Base-by-base conservation (phyloP, 805 yeast species). In the Blastobotrys peoriensis region DNA sequence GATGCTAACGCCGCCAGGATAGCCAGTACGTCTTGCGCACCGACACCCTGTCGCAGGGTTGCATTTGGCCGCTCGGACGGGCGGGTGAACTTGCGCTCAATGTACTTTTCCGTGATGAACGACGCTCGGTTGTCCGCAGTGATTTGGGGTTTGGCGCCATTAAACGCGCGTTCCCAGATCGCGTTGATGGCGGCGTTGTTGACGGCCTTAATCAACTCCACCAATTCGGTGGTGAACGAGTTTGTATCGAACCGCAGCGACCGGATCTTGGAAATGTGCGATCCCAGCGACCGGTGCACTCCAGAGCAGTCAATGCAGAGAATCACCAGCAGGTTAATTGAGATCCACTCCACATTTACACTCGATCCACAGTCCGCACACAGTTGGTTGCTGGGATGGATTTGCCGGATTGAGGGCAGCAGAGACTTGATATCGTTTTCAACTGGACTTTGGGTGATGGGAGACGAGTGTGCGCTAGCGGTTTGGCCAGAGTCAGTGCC, bases 291-390 rank as follows among this genome's bases (percentile, higher is more conserved):
- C 44, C 96, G 70, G 62, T 89, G 97, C n/a, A 81, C 79, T 0
- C 95, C 88, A 0, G 96, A 80, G 56, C 98, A 89, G 41, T 81
- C 79, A 37, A 86, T 81, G 62, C 98, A 89, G 20, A 91, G 68
- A 2, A 82, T 76, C 22, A 79, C 78, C 44, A 87, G 63, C 35
- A 82, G 63, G 55, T 84, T 88, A 47, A 86, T 69, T 0, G 96
- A 85, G 3, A 91, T 74, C 96, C 96, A 89, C 53, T 88, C 96
- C 10, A 75, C 65, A 9, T 44, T 45, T 13, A 72, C 76, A 0
- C 63, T 56, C 2, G 78, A 58, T 0, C 82, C 81, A 67, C 98
- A 89, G 57, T 89, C 98, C 10, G 86, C 85, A 64, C 98, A 89
- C 2, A 52, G 49, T 3, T 62, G 54, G 56, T 89, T 89, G 25